A percentile compares a stretch with the other conserved stretches of the same genome.
Evolutionary conservation across 768 basidiomycete genomes (phyloP).

Genomic region (Coprinopsis marcescibilis): DNA sequence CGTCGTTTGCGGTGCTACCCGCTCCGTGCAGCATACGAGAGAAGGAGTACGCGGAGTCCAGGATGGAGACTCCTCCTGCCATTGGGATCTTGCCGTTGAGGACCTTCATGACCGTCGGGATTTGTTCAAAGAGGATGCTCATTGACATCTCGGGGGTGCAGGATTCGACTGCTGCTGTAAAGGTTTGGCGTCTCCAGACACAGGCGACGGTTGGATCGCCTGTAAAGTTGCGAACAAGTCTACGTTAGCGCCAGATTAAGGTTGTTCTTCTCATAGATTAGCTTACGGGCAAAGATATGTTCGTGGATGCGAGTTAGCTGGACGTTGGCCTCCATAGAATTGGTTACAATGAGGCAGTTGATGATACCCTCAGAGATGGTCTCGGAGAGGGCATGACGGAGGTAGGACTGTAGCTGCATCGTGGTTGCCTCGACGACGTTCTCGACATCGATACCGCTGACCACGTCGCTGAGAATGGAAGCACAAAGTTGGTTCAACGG

Average conservation of each 20-base stretch:
- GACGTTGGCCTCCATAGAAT: slow-evolving; percentile 76
- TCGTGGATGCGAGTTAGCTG: slow-evolving; percentile 86
- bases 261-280: slow-evolving; percentile 11
- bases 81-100: slow-evolving; percentile 41
- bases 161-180: slow-evolving; percentile 77
- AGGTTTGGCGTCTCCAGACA: slow-evolving; percentile 88
- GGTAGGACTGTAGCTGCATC: slow-evolving; percentile 73
- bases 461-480: slow-evolving; percentile 56
- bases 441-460: slow-evolving; percentile 38
- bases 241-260: slow-evolving; percentile 57
- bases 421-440: slow-evolving; percentile 43
- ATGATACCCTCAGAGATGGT: slow-evolving; percentile 72
- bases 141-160: slow-evolving; percentile 67
- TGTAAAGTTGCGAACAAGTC: slow-evolving; percentile 69
- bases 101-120: slow-evolving; percentile 56
- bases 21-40: slow-evolving; percentile 79
- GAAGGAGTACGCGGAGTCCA: slow-evolving; percentile 73
- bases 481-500: slow-evolving; percentile 48
- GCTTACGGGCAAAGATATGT: slow-evolving; percentile 78
- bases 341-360: slow-evolving; percentile 83
- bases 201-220: slow-evolving; percentile 85
- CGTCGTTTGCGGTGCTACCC: slow-evolving; percentile 52
- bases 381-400: slow-evolving; percentile 78
- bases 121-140: slow-evolving; percentile 63
- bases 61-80: slow-evolving; percentile 47